A percentile compares a stretch with the other conserved stretches of the same genome.
phyloP scores from a whole-genome alignment of 1,139 yeast genomes.

The Taiozyma sp. region DNA sequence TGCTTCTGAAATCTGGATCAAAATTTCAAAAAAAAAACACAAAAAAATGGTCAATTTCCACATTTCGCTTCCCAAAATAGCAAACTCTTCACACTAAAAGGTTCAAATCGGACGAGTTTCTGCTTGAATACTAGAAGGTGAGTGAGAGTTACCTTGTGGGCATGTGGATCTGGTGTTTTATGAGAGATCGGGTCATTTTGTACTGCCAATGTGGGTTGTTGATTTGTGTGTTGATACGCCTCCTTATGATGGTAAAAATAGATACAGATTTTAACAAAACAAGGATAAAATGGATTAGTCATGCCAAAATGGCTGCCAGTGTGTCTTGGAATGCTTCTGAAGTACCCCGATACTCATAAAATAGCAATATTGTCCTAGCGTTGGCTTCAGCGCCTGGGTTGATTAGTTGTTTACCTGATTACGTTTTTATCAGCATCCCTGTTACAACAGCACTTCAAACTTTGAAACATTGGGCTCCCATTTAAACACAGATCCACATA shows the following conservation, averaged over 20 bases:
- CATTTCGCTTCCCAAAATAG: background rate
- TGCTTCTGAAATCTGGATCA: constrained; percentile 1
- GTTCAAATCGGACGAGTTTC: background rate
- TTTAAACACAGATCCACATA: background rate
- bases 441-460: background rate
- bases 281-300: background rate
- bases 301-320: background rate
- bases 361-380: background rate
- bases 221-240: background rate
- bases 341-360: background rate
- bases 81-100: background rate
- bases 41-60: background rate
- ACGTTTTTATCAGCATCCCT: background rate
- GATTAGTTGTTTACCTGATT: background rate
- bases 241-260: background rate
- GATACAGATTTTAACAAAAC: background rate
- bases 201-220: background rate
- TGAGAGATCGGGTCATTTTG: background rate
- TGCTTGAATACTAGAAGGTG: background rate
- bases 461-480: background rate
- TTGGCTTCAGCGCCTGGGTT: background rate
- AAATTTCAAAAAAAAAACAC: constrained; percentile 1
- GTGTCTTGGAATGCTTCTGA: background rate
- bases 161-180: background rate
- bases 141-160: background rate